Evolutionary conservation across 345 rosid species (phyloP), one percentile per base, ranked within the genome.

Genomic region (Lepidium sativum): DNA sequence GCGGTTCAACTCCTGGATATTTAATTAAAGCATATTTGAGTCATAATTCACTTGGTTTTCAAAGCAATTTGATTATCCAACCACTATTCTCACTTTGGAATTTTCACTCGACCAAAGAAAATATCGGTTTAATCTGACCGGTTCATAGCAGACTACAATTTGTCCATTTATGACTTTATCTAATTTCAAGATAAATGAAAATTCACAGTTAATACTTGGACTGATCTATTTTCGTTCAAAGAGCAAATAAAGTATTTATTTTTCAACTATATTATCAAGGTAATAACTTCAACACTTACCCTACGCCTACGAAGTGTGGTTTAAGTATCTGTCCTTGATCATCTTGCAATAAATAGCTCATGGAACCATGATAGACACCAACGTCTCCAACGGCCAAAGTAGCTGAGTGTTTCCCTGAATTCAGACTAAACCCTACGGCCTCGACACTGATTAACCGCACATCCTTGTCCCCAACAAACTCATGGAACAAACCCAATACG

Each of bases 321-420:
- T 2, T 62, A 9, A 84, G 11, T 13, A 89, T 81, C 16, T 92
- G 92, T 27, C 98, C 96, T 54, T 92, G 82, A 3, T 74, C 80
- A 48, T 92, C 92, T 67, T 89, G 96, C 73, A 92, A 57, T 66
- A 86, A 63, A 58, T 89, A 89, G 64, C 81, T 85, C 87, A 86
- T 82, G 21, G 96, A 65, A 65, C 98, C 95, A 78, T 92, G 98
- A 62, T 81, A 87, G 1, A 87, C 91, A 14, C 96, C 98, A 8
- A 89, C 81, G 9, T 89, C 86, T 10, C 96, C 98, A 16, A 33
- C 68, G 18, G 92, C 83, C 50, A 92, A 75, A 21, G 98, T 86
- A 7, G 98, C 98, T 1, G 92, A 60, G 54, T 86, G 95, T 65
- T 71, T 80, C 9, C 95, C 95, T 15, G 91, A 85, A 37, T 87